Base-by-base conservation (phyloP, 1,284 basidiomycete genomes). In the Ustilago loliicola region DNA sequence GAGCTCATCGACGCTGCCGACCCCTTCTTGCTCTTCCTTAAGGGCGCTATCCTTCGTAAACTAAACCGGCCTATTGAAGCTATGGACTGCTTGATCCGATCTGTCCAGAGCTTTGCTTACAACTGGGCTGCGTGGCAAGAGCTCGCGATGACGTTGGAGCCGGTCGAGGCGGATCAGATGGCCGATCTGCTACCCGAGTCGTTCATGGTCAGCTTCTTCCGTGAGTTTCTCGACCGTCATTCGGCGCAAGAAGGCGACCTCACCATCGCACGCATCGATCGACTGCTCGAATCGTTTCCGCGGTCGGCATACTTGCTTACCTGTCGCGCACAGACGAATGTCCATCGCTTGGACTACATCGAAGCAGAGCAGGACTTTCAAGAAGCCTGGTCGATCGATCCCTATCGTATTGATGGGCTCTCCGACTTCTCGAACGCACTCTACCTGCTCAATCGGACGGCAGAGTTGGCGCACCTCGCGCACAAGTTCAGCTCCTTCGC, bases 401-500 rank as follows among this genome's bases (percentile, higher is more conserved):
- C 96, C 4, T 93, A 92, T 87, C 90, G 96, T 27, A 91, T 98
- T 72, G 97, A 99, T 79, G 94, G 98, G 80, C 92, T 99, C 59
- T 96, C 98, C 85, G 92, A 98, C 61, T 96, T 94, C 86, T 97
- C 95, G 63, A 98, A 99, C 85, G 96, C 98, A 83, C 90, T 99
- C 47, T 99, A 98, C 87, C 94, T 99, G 6, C 94, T 94, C 65
- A 93, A 96, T 82, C 94, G 94, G 80, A 90, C 91, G 45, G 89
- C 94, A 34, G 95, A 96, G 85, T 88, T 99, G 36, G 95, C 95
- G 15, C 92, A 92, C 84, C 90, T 99, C 27, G 96, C 96, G 11
- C 95, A 97, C 72, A 78, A 78, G 40, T 81, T 85, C 51, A 77
- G 80, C 50, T 69, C 80, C 29, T 74, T 81, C 17, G 82, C 80